phyloP scores from a whole-genome alignment of 257 asterid species.

The Capsicum pubescens region DNA sequence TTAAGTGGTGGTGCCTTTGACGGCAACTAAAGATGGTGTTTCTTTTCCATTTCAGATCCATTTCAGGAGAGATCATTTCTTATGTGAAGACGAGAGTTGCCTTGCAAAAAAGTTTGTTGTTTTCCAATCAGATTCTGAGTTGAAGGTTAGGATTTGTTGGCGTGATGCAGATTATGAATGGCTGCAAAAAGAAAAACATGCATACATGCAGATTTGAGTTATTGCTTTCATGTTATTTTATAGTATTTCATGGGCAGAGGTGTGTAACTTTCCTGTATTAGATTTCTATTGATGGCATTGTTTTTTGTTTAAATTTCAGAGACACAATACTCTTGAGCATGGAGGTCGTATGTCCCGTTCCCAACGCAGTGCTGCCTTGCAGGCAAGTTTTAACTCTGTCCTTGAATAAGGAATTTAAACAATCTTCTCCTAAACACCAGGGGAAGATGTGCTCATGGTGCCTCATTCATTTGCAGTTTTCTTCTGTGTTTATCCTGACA shows the following conservation, averaged over 20 bases:
- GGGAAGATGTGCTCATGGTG: neutral
- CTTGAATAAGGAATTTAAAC: neutral
- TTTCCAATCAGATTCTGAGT: conserved; percentile 77
- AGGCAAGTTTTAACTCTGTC: conserved; percentile 52
- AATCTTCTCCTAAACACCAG: neutral
- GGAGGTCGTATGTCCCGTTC: conserved; percentile 98
- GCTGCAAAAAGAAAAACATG: conserved; percentile 19
- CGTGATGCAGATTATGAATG: neutral
- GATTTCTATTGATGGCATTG: neutral
- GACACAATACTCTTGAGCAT: conserved; percentile 90
- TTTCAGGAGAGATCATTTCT: conserved; percentile 79
- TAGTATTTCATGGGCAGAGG: neutral
- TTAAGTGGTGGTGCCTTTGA: neutral
- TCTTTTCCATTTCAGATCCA: conserved; percentile 60
- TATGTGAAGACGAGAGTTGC: conserved; percentile 91
- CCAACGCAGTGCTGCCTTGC: conserved; percentile 94
- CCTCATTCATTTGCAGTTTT: neutral
- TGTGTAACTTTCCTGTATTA: neutral
- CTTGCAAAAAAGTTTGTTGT: conserved; percentile 87
- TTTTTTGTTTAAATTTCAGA: conserved; percentile 54
- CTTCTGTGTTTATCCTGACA: neutral
- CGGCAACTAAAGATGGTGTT: conserved; percentile 27
- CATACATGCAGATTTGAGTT: neutral
- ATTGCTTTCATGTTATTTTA: neutral
- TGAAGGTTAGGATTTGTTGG: conserved; percentile 65